phyloP scores from a whole-genome alignment of 306 rosid genomes.

The Lathyrus oleraceus region DNA sequence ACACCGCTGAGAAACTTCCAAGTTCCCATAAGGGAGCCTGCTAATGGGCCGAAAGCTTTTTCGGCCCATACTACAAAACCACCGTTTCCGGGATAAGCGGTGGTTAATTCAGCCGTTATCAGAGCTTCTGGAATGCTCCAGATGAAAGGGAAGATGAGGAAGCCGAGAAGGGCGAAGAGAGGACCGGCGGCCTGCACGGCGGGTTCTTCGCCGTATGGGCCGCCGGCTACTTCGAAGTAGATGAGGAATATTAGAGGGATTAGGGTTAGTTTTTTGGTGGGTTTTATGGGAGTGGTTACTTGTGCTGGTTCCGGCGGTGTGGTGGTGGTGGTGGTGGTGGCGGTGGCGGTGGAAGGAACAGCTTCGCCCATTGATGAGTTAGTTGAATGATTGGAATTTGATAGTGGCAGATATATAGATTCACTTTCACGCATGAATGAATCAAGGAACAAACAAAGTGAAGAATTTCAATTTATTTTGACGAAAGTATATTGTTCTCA shows the following conservation, averaged over 20 bases:
- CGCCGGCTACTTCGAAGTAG: constrained; percentile 50
- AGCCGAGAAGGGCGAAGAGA: constrained; percentile 37
- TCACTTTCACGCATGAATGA: not conserved
- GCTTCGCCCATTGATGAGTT: constrained; percentile 14
- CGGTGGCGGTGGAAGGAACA: not conserved
- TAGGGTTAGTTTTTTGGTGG: constrained; percentile 31
- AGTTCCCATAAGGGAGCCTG: constrained; percentile 40
- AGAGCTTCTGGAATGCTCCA: constrained; percentile 48
- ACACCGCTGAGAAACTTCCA: constrained; percentile 50
- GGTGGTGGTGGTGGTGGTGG: not conserved
- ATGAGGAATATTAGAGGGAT: constrained; percentile 46
- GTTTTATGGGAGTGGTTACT: not conserved
- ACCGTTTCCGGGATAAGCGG: constrained; percentile 40
- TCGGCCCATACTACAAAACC: constrained; percentile 44
- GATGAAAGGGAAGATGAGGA: constrained; percentile 43
- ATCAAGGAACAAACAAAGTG: not conserved
- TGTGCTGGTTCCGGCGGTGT: not conserved
- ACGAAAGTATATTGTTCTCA: no score
- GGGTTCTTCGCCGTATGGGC: constrained; percentile 50
- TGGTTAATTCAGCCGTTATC: constrained; percentile 42
- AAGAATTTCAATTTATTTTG: no score
- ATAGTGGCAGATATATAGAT: not conserved
- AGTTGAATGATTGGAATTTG: not conserved
- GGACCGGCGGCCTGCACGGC: constrained; percentile 49
- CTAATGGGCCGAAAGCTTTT: constrained; percentile 45